A percentile compares a stretch with the other conserved stretches of the same genome.
Evolutionary conservation across 176 grass and related monocot species (phyloP).

Genomic region (Zoysia japonica): DNA sequence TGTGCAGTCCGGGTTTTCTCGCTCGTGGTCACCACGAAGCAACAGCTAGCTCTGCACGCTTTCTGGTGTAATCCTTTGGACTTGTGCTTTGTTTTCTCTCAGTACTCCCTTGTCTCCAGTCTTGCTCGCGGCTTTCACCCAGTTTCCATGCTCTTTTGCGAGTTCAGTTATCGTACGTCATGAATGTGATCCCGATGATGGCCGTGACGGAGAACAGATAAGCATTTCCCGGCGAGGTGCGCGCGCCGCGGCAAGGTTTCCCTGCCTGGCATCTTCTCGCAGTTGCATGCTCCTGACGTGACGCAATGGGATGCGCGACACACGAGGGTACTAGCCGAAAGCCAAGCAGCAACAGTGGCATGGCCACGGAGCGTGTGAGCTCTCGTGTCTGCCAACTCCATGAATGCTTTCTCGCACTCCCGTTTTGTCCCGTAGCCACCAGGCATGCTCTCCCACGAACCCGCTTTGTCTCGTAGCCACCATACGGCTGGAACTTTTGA

Average conservation of each 20-base stretch:
- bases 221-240: too few relatives aligned
- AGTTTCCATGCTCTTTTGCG: not conserved
- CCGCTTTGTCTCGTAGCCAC: conserved; percentile 12
- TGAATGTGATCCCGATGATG: not conserved
- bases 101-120: too few relatives aligned
- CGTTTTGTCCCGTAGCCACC: too few relatives aligned
- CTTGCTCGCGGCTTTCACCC: not conserved
- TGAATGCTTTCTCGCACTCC: too few relatives aligned
- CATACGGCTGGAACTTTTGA: conserved; percentile 30
- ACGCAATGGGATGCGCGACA: not conserved
- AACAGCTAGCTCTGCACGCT: not conserved
- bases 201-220: not conserved
- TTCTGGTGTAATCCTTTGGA: not conserved
- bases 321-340: not conserved
- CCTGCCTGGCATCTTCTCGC: not conserved
- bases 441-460: conserved; percentile 10
- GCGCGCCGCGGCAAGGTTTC: too few relatives aligned
- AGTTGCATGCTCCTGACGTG: not conserved
- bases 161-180: not conserved
- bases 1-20: not conserved
- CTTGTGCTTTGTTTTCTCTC: not conserved
- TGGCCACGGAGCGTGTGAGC: not conserved
- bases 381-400: not conserved
- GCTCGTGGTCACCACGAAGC: not conserved
- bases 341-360: not conserved